Evolutionary conservation across 1,284 basidiomycete genomes (phyloP).

Genomic region (Tilletia caries): DNA sequence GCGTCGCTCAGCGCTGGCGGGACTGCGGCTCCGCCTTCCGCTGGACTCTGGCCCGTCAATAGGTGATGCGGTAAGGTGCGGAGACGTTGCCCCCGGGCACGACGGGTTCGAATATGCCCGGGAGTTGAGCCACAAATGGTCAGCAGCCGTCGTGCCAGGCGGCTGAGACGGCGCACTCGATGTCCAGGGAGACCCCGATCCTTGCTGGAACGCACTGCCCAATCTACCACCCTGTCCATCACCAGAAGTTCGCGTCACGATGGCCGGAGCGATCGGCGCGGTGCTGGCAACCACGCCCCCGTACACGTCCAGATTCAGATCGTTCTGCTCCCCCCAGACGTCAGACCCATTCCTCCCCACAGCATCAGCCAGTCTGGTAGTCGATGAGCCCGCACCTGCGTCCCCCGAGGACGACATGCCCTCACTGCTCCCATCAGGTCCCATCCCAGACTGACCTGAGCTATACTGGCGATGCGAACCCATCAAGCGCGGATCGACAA

Average conservation of each 20-base stretch:
- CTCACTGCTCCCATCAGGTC: too few species aligned
- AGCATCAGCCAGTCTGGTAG: background rate
- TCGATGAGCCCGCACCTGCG: background rate
- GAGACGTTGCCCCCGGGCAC: background rate
- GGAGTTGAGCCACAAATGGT: background rate
- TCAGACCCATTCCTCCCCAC: conserved; percentile 5
- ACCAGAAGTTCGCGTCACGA: too few species aligned
- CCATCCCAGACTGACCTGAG: too few species aligned
- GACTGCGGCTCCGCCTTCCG: conserved; percentile 1
- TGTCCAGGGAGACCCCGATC: background rate
- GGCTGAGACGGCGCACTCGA: background rate
- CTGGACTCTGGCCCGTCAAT: background rate
- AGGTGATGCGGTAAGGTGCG: conserved; percentile 2
- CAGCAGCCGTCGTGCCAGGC: background rate
- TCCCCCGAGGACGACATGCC: too few species aligned
- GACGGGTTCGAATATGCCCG: background rate
- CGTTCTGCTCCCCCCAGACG: background rate
- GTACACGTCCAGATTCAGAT: background rate
- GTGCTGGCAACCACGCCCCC: background rate
- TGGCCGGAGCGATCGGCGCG: too few species aligned
- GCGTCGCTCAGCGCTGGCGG: background rate
- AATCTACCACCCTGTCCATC: background rate
- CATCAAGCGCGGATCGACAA: conserved; percentile 37
- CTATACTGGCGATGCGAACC: background rate
- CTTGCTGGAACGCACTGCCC: background rate